Evolutionary conservation across 169 alveolate species (phyloP), one percentile per base, ranked within the genome.

Genomic region (Theileria parva): DNA sequence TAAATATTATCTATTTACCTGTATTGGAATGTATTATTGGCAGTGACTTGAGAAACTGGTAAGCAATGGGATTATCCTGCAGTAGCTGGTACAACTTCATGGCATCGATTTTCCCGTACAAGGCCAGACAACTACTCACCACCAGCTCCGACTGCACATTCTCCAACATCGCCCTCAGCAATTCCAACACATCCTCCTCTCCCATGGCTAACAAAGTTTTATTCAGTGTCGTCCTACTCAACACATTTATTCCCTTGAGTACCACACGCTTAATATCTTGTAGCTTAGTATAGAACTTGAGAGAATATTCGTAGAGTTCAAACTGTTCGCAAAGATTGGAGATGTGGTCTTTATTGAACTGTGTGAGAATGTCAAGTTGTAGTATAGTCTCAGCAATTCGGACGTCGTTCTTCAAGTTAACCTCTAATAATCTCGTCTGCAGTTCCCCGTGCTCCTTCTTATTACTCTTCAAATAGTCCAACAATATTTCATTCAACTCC

Each of bases 241-340:
- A 77, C 50, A 81, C 69, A 94, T 95, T 65, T 94, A 93, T 75
- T 92, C 91, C 81, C 95, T 93, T 71, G 95, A 95, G 32, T 92
- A 86, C 80, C 85, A 96, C 88, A 81, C 86, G 77, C 63, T 71
- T 77, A 0, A 83, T 37, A 28, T 83, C 81, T 6, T 12, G 15
- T 8, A 70, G 23, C 13, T 72, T 30, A 50, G 21, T 44, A 39
- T 76, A 76, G 91, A 95, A 95, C 86, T 98, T 98, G 28, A 98
- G 91, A 48, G 99, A 99, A 81, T 98, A 92, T 78, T 97, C 98
- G 88, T 80, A 96, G 71, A 98, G 87, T 17, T 99, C 99, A 50
- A 96, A 98, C 77, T 96, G 96, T 90, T 99, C 99, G 77, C 99
- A 97, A 48, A 98, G 93, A 87, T 93, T 92, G 7, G 99, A 99